Percentiles rank a stretch among this genome's conserved stretches.
phyloP scores from a whole-genome alignment of 164 flowering plant genomes.

The Kalanchoe fedtschenkoi region DNA sequence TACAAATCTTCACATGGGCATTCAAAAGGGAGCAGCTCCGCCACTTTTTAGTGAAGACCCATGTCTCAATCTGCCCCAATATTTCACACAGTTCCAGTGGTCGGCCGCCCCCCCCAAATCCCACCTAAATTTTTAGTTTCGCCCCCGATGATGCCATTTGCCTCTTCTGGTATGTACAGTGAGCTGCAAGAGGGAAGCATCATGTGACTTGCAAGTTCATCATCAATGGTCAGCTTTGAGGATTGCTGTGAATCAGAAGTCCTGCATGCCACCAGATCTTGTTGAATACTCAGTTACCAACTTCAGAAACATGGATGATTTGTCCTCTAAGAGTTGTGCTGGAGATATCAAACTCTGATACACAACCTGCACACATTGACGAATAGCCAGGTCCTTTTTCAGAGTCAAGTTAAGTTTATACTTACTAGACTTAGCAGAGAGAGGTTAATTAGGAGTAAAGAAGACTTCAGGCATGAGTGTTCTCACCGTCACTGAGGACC shows the following conservation, averaged over 20 bases:
- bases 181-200: background rate
- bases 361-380: slow-evolving; percentile 48
- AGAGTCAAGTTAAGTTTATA: background rate
- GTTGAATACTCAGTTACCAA: slow-evolving; percentile 83
- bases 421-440: background rate
- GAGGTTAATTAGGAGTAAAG: background rate
- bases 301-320: slow-evolving; percentile 81
- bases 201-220: background rate
- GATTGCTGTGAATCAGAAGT: slow-evolving; percentile 25
- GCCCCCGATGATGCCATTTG: background rate
- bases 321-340: slow-evolving; percentile 62
- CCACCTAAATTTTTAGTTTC: too few relatives aligned
- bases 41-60: background rate
- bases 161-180: background rate
- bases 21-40: too few relatives aligned
- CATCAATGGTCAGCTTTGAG: background rate
- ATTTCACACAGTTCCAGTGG: background rate
- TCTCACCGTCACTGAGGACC: slow-evolving; percentile 92
- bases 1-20: too few relatives aligned
- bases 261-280: slow-evolving; percentile 72
- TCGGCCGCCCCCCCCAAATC: too few relatives aligned
- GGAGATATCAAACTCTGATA: slow-evolving; percentile 91
- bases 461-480: background rate
- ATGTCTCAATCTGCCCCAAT: background rate
- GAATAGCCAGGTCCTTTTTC: background rate